Percentiles rank a stretch among this genome's conserved stretches.
These are phyloP conservation scores for Pichia heedii DNA, from an alignment of 805 yeast species.

Conservation along the genomic window DNA sequence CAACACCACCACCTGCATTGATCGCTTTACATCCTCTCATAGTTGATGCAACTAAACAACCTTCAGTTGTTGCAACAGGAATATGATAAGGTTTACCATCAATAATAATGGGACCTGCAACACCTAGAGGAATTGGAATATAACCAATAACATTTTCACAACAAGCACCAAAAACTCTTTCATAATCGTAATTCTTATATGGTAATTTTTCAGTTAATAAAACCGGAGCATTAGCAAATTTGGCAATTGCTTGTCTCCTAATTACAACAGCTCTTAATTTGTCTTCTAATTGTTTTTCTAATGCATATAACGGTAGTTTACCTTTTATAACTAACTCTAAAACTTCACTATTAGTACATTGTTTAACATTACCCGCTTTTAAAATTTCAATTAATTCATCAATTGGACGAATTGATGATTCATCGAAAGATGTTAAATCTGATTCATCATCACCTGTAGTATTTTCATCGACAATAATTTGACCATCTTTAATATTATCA, in stretches of 20 bases:
- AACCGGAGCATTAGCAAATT: constrained; percentile 72
- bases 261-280: constrained; percentile 87
- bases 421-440: constrained; percentile 7
- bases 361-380: constrained; percentile 63
- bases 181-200: constrained; percentile 76
- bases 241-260: constrained; percentile 88
- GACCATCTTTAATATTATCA: constrained; percentile 29
- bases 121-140: constrained; percentile 94
- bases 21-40: constrained; percentile 99
- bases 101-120: constrained; percentile 92
- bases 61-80: constrained; percentile 99
- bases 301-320: constrained; percentile 83
- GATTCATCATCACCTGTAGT: constrained; percentile 17
- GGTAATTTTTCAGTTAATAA: constrained; percentile 69
- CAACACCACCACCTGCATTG: constrained; percentile 94
- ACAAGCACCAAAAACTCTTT: constrained; percentile 96
- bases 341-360: constrained; percentile 66
- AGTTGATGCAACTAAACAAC: constrained; percentile 95
- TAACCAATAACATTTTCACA: constrained; percentile 98
- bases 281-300: constrained; percentile 85
- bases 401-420: constrained; percentile 32
- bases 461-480: constrained; percentile 23
- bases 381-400: constrained; percentile 56
- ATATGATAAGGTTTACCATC: constrained; percentile 84
- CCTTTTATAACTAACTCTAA: constrained; percentile 61